Evolutionary conservation across 148 eudicot species (phyloP).

Genomic region (Selenicereus undatus): DNA sequence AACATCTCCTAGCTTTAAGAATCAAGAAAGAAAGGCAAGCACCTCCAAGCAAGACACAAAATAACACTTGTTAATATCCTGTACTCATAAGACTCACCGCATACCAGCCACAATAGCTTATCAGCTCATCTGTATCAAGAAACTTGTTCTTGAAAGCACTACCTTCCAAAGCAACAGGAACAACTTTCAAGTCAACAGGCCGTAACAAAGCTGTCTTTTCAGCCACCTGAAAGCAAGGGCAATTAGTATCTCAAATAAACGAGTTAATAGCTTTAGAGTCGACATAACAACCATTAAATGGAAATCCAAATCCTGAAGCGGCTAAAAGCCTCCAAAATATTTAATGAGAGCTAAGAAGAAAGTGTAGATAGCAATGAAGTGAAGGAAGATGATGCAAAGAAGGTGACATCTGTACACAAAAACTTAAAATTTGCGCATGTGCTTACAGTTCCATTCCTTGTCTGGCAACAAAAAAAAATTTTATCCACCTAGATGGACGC

Average conservation of each 20-base stretch:
- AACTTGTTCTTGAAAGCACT: constrained; percentile 83
- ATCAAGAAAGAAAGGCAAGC: not conserved
- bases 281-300: not conserved
- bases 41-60: not conserved
- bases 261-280: not conserved
- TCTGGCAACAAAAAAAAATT: not conserved
- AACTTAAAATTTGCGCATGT: not conserved
- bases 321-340: not conserved
- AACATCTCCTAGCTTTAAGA: constrained; percentile 7
- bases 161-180: constrained; percentile 84
- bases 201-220: constrained; percentile 85
- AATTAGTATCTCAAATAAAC: constrained; percentile 12
- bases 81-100: constrained; percentile 46
- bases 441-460: not conserved
- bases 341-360: not conserved
- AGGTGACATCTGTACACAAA: not conserved
- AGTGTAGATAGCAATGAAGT: not conserved
- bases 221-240: constrained; percentile 57
- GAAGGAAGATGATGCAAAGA: not conserved
- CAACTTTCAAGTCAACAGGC: constrained; percentile 71
- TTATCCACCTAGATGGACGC: not conserved
- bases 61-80: not conserved
- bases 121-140: constrained; percentile 79
- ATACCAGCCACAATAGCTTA: constrained; percentile 84
- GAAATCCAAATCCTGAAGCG: not conserved